Evolutionary conservation across 2,329 filamentous ascomycete species (phyloP).

Genomic region (Chrysoporthe cubensis): DNA sequence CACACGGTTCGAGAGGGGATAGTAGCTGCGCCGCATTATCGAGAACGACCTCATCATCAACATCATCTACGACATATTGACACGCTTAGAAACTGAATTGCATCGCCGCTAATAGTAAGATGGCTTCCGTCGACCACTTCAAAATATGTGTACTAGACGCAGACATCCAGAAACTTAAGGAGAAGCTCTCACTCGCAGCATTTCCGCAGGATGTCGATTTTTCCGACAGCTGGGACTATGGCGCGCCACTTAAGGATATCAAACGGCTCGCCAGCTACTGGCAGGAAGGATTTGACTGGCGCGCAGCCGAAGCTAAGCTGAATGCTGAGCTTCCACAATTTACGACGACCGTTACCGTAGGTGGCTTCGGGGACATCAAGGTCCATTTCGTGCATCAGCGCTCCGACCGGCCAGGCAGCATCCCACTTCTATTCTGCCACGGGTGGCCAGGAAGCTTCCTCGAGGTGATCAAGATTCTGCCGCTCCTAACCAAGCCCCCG

Average conservation of each 20-base stretch:
- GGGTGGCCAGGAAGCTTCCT: constrained; percentile 49
- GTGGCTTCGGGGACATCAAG: constrained; percentile 60
- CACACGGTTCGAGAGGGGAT: not conserved
- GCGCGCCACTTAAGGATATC: constrained; percentile 62
- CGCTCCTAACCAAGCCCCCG: constrained; percentile 37
- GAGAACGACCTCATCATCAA: not conserved
- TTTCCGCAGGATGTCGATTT: constrained; percentile 61
- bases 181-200: constrained; percentile 23
- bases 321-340: constrained; percentile 64
- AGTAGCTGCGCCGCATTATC: not conserved
- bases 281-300: constrained; percentile 64
- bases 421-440: constrained; percentile 47
- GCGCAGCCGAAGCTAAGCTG: constrained; percentile 58
- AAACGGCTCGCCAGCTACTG: constrained; percentile 62
- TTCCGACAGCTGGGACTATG: constrained; percentile 53
- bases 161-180: constrained; percentile 33
- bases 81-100: not conserved
- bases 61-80: not conserved
- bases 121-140: constrained; percentile 39
- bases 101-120: not conserved
- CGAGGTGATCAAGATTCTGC: constrained; percentile 42
- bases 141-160: constrained; percentile 41
- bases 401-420: constrained; percentile 34
- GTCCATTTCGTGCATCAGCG: constrained; percentile 68
- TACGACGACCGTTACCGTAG: constrained; percentile 54